phyloP scores from a whole-genome alignment of 345 rosid genomes.

The Citrus sp. region DNA sequence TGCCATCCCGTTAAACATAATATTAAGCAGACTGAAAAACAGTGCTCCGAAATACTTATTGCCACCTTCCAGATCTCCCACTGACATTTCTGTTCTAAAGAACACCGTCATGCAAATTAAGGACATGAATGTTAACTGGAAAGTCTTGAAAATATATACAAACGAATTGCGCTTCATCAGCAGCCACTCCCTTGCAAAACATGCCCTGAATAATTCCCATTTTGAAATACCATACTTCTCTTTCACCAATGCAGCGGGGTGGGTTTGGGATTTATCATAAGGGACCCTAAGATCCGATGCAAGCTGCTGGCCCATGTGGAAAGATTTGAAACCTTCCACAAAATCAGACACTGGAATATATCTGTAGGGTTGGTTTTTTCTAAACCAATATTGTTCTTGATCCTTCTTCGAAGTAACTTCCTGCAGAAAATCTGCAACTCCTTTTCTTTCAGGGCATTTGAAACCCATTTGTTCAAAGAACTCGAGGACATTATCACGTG shows the following conservation, averaged over 20 bases:
- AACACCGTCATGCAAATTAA: conserved; percentile 48
- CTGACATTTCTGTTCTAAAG: conserved; percentile 54
- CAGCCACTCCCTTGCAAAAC: conserved; percentile 71
- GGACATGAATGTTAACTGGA: conserved; percentile 50
- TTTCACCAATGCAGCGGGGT: conserved; percentile 61
- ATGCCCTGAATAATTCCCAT: conserved; percentile 64
- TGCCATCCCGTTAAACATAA: conserved; percentile 71
- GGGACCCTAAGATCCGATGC: conserved; percentile 45
- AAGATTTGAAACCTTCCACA: conserved; percentile 42
- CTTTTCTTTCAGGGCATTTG: conserved; percentile 71
- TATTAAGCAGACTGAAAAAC: conserved; percentile 49
- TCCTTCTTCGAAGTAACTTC: conserved; percentile 80
- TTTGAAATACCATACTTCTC: conserved; percentile 66
- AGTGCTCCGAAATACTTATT: conserved; percentile 53
- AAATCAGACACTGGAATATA: conserved; percentile 51
- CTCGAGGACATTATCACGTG: conserved; percentile 53
- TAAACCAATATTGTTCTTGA: conserved; percentile 77
- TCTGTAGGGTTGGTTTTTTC: conserved; percentile 44
- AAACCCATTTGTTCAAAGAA: conserved; percentile 72
- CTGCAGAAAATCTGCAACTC: conserved; percentile 74
- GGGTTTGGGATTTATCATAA: conserved; percentile 47
- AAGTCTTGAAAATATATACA: conserved; percentile 52
- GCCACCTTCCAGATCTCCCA: conserved; percentile 37
- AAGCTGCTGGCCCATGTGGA: conserved; percentile 46
- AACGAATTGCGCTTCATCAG: conserved; percentile 65